phyloP scores from a whole-genome alignment of 345 rosid genomes.

The Citrus mangshanensis region DNA sequence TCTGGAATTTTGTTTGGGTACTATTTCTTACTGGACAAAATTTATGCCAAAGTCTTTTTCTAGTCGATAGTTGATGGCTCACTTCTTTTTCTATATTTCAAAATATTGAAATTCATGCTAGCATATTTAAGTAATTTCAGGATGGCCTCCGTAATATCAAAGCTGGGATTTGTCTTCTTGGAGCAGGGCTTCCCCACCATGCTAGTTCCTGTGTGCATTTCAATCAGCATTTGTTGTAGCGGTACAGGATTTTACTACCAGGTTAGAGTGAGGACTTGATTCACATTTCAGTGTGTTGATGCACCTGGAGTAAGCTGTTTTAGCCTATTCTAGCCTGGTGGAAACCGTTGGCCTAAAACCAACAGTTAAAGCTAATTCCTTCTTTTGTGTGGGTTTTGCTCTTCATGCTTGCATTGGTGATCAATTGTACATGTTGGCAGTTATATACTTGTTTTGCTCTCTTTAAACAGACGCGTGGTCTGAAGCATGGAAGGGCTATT shows the following conservation, averaged over 20 bases:
- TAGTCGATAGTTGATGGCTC: not conserved
- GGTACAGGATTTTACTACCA: constrained; percentile 92
- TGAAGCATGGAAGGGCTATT: constrained; percentile 95
- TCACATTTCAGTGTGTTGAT: not conserved
- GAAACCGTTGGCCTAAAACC: not conserved
- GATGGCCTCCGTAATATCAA: constrained; percentile 95
- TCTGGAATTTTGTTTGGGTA: constrained; percentile 98
- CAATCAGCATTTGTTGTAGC: constrained; percentile 80
- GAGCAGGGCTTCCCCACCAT: constrained; percentile 74
- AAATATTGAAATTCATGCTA: not conserved
- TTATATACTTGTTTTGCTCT: constrained; percentile 3
- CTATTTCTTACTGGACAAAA: constrained; percentile 4
- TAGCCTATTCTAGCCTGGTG: not conserved
- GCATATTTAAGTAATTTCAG: constrained; percentile 45
- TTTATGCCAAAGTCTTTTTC: not conserved
- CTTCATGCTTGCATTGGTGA: not conserved
- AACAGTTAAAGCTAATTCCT: not conserved
- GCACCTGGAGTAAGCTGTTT: not conserved
- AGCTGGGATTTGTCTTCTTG: constrained; percentile 91
- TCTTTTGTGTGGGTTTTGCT: not conserved
- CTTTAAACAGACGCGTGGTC: constrained; percentile 73
- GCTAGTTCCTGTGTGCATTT: constrained; percentile 77
- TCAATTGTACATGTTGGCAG: not conserved
- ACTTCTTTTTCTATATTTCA: not conserved
- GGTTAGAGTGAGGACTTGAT: constrained; percentile 34